Percentiles rank a stretch among this genome's conserved stretches.
Conservation (phyloP, 1,139 yeast species). For the Saccharomycopsis hybrid region DNA sequence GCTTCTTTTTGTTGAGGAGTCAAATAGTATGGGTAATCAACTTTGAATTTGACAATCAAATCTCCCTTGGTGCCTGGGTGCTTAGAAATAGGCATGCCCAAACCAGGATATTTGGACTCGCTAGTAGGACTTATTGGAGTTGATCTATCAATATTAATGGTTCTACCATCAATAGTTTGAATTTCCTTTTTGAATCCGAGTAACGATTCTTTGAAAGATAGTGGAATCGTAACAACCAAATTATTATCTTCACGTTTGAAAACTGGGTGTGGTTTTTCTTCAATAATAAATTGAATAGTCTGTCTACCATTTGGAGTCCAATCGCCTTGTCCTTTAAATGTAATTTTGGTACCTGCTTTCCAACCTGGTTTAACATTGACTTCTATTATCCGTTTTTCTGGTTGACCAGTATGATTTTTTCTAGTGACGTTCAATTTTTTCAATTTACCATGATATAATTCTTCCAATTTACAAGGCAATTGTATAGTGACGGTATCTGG, state of each 20-base stretch:
- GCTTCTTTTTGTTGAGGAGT: constrained; percentile 69
- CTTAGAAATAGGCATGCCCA: constrained; percentile 94
- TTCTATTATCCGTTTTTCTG: constrained; percentile 73
- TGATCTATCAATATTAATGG: constrained; percentile 66
- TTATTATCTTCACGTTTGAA: constrained; percentile 76
- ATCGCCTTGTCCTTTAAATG: constrained; percentile 89
- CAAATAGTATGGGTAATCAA: constrained; percentile 77
- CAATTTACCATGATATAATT: constrained; percentile 69
- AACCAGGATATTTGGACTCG: constrained; percentile 74
- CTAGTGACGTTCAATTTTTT: constrained; percentile 89
- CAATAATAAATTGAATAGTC: constrained; percentile 80
- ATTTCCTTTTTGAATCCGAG: constrained; percentile 78
- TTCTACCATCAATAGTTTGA: constrained; percentile 82
- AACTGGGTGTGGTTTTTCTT: constrained; percentile 72
- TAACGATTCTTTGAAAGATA: constrained; percentile 81
- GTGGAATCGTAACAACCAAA: constrained; percentile 60
- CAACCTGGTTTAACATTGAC: constrained; percentile 87
- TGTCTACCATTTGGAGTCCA: constrained; percentile 87
- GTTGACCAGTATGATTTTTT: constrained; percentile 58
- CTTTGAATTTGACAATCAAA: constrained; percentile 66
- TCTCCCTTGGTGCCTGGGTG: constrained; percentile 79
- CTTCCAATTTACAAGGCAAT: constrained; percentile 80
- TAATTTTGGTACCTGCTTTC: constrained; percentile 95
- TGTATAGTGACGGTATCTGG: constrained; percentile 70
- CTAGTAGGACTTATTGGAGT: constrained; percentile 82